A percentile compares a stretch with the other conserved stretches of the same genome.
Evolutionary conservation across 1,139 yeast species (phyloP).

Genomic region (Diutina neorugosa): DNA sequence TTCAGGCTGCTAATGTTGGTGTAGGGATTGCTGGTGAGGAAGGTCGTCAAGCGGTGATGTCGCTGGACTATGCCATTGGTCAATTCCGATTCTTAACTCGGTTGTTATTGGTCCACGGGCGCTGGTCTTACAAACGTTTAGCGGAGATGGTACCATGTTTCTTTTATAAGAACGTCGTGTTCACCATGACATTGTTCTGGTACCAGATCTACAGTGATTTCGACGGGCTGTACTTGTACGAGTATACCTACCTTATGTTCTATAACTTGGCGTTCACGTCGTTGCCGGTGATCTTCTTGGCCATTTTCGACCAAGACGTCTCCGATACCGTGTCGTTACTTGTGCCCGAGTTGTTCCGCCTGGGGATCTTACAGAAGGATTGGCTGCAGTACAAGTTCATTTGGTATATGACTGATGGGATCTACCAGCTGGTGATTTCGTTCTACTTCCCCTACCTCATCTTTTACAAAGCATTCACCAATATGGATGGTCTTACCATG

Average conservation of each 20-base stretch:
- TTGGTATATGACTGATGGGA: constrained; percentile 77
- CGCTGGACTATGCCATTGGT: constrained; percentile 93
- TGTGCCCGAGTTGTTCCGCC: constrained; percentile 82
- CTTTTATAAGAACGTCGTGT: constrained; percentile 85
- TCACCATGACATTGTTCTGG: constrained; percentile 85
- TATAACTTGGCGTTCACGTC: constrained; percentile 94
- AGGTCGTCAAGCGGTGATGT: constrained; percentile 98
- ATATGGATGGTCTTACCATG: constrained; percentile 49
- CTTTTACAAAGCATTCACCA: constrained; percentile 42
- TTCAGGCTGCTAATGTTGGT: constrained; percentile 95
- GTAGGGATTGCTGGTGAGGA: constrained; percentile 98
- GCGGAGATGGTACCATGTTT: constrained; percentile 93
- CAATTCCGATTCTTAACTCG: constrained; percentile 80
- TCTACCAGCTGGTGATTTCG: constrained; percentile 75
- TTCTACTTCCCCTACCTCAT: constrained; percentile 80
- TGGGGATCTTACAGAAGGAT: constrained; percentile 79
- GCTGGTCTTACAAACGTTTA: constrained; percentile 89
- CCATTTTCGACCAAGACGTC: constrained; percentile 89
- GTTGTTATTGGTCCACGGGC: constrained; percentile 78
- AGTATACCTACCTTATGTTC: constrained; percentile 84
- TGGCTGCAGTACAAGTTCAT: constrained; percentile 72
- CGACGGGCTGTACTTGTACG: constrained; percentile 87
- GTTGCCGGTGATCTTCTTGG: constrained; percentile 82
- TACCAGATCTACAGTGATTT: constrained; percentile 75
- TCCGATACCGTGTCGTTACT: constrained; percentile 66